Conservation (phyloP, 345 rosid genomes). For the Draba incana region DNA sequence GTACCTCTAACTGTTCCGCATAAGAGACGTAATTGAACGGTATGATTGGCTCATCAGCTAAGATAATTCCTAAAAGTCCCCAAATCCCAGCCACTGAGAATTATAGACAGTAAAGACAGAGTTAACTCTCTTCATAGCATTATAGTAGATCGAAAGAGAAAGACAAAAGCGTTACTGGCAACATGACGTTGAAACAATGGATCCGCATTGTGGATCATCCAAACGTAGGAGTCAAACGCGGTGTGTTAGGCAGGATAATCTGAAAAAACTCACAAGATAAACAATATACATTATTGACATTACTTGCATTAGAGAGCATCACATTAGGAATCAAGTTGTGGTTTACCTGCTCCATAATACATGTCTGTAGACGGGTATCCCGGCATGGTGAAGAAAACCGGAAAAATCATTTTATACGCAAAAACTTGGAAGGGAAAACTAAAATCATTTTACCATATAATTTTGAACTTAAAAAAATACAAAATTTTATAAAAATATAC, state of each 20-base stretch:
- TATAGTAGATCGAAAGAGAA: neutral
- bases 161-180: slow-evolving; percentile 58
- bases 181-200: slow-evolving; percentile 87
- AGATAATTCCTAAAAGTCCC: slow-evolving; percentile 80
- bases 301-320: slow-evolving; percentile 4
- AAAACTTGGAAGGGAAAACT: too few species aligned
- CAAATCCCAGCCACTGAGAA: slow-evolving; percentile 79
- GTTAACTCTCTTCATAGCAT: slow-evolving; percentile 2
- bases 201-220: slow-evolving; percentile 76
- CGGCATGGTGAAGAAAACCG: slow-evolving; percentile 93
- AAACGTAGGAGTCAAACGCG: slow-evolving; percentile 81
- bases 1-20: slow-evolving; percentile 63
- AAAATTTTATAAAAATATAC: too few species aligned
- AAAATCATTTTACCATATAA: too few species aligned
- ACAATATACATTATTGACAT: too few species aligned
- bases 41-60: slow-evolving; percentile 79
- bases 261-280: slow-evolving; percentile 37
- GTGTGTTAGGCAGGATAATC: slow-evolving; percentile 97
- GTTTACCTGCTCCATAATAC: slow-evolving; percentile 86
- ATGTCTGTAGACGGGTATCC: slow-evolving; percentile 90
- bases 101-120: slow-evolving; percentile 22
- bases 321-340: neutral
- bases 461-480: too few species aligned
- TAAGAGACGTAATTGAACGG: slow-evolving; percentile 77
- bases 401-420: too few species aligned